These are phyloP conservation scores for Stachybotrys echinatus DNA, from an alignment of 2,329 filamentous ascomycete genomes.

Conservation along the genomic window DNA sequence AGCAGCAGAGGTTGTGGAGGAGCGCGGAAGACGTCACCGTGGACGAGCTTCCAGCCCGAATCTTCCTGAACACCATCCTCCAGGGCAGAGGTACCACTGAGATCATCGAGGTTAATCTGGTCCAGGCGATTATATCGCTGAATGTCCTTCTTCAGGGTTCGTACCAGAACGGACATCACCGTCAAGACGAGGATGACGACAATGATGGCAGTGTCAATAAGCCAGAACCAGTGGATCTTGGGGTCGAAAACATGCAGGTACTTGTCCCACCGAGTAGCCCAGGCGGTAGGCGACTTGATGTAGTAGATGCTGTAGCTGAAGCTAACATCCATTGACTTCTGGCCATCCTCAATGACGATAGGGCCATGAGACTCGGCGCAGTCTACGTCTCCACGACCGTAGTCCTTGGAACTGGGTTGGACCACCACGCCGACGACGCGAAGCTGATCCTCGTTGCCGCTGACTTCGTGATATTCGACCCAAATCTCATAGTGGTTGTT, in stretches of 20 bases:
- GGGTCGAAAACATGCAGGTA: constrained; percentile 96
- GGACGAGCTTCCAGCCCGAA: constrained; percentile 96
- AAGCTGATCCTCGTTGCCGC: constrained; percentile 60
- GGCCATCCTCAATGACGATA: constrained; percentile 57
- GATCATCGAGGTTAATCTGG: constrained; percentile 82
- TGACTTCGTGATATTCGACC: constrained; percentile 85
- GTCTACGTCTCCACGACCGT: constrained; percentile 47
- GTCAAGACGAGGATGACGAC: constrained; percentile 88
- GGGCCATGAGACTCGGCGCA: constrained; percentile 55
- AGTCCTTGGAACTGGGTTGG: constrained; percentile 68
- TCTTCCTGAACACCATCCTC: constrained; percentile 97
- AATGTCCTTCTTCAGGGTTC: constrained; percentile 90
- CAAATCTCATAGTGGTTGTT: constrained; percentile 96
- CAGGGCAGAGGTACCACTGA: constrained; percentile 70
- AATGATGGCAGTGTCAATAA: constrained; percentile 93
- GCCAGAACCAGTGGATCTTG: constrained; percentile 98
- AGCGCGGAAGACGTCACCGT: constrained; percentile 92
- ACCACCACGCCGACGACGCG: constrained; percentile 91
- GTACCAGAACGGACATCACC: constrained; percentile 85
- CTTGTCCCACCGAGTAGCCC: constrained; percentile 98
- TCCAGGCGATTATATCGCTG: constrained; percentile 94
- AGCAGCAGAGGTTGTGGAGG: constrained; percentile 79
- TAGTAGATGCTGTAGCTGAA: constrained; percentile 95
- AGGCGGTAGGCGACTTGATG: constrained; percentile 76
- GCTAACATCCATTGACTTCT: constrained; percentile 54